Evolutionary conservation across 768 basidiomycete species (phyloP), one percentile per base, ranked within the genome.

Genomic region (Candolleomyces aberdarensis): DNA sequence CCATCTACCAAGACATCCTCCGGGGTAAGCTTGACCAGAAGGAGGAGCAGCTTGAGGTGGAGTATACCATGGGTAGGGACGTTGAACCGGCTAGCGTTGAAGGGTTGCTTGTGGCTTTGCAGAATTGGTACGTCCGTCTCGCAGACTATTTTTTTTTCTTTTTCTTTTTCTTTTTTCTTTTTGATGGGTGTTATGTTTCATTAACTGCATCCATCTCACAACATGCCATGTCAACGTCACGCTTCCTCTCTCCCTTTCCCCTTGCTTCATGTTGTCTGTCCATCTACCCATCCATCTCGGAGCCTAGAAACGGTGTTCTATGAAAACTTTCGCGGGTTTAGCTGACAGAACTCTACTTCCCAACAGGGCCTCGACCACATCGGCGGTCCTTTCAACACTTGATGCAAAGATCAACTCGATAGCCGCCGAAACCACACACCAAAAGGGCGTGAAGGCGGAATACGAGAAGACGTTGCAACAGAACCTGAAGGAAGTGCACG

Each of bases 11-110:
- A 44, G 91, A 93, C 71, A 78, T 97, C 43, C 80, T 99, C 41
- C 86, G 86, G 54, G 96, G 94, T 10, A 94, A 92, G 69, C 87
- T 99, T 53, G 94, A 98, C 74, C 96, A 98, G 75, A 92, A 92
- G 71, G 84, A 92, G 66, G 85, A 87, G 64, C 88, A 94, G 65
- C 80, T 98, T 60, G 92, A 96, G 72, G 87, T 98, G 40, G 92
- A 96, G 73, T 94, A 93, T 69, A 92, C 91, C 0, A 88, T 95
- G 80, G 96, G 96, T 0, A 76, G 96, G 58, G 96, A 99, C 74
- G 77, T 98, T n/a, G 88, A 88, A 56, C 88, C 89, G 1, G 86
- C 85, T 10, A 85, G 85, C 67, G 70, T 90, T 22, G 84, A 87
- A 62, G 74, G 74, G 20, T 71, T 94, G 2, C 72, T 92, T 47